Conservation (phyloP, 2,329 filamentous ascomycete genomes). For the Apiospora aurea region DNA sequence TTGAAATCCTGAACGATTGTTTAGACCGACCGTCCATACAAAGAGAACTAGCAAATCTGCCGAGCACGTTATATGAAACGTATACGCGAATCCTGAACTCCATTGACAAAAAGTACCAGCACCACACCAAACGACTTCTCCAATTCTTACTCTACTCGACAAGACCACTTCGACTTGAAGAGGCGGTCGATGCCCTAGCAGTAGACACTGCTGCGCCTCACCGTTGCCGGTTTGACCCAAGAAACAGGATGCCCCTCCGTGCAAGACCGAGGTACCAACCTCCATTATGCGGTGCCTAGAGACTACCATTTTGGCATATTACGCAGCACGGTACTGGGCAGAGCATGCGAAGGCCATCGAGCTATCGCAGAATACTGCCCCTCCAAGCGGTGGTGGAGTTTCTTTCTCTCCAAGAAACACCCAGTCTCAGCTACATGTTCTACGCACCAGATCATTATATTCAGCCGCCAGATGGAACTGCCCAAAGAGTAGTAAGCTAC, state of each 20-base stretch:
- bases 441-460: too few relatives aligned
- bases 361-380: too few relatives aligned
- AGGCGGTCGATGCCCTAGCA: constrained; percentile 40
- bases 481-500: too few relatives aligned
- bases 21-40: neutral
- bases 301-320: too few relatives aligned
- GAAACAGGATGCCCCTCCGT: constrained; percentile 32
- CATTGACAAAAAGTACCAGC: neutral
- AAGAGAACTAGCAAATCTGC: constrained; percentile 26
- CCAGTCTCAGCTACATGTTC: too few relatives aligned
- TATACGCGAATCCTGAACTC: constrained; percentile 32
- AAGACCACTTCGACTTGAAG: constrained; percentile 36
- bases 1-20: constrained; percentile 34
- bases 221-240: constrained; percentile 34
- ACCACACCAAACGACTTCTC: constrained; percentile 28
- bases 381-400: too few relatives aligned
- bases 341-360: too few relatives aligned
- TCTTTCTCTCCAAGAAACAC: too few relatives aligned
- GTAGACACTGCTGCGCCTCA: constrained; percentile 32
- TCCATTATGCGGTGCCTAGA: too few relatives aligned
- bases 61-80: constrained; percentile 32
- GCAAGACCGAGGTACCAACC: too few relatives aligned
- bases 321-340: too few relatives aligned
- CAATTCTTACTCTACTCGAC: constrained; percentile 36
- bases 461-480: too few relatives aligned